Base-by-base conservation (phyloP, 148 eudicot species). In the Diospyros kaki region DNA sequence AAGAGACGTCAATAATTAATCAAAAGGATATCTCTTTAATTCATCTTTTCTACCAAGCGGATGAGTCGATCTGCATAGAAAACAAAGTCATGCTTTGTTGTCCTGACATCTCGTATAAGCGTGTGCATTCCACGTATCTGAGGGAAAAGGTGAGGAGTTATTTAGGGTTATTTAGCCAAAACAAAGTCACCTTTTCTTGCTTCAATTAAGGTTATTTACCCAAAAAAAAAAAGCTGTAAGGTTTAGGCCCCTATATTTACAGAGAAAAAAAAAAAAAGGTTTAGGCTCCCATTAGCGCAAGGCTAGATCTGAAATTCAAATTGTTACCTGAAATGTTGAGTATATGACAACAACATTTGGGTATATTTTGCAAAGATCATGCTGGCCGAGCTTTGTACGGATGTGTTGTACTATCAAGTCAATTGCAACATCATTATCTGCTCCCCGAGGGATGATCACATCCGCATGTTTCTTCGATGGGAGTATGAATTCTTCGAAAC, bases 31-130 rank as follows among this genome's bases (percentile, higher is more conserved):
- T 40, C 7, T 52, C 28, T 42, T 7, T 9, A 41, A 42, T 74
- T 63, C 54, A 62, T 61, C 15, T 66, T 14, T 50, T 46, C 68
- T 81, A 90, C 94, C 88, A 90, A 80, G 73, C 94, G 91, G 80
- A 90, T 90, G 65, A 90, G 86, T 58, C 94, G 82, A 78, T 90
- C 94, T 76, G 94, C 86, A 81, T 90, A 90, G 75, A 90, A 90
- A 42, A 88, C 89, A 63, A 90, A 90, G 69, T 90, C 94, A 70
- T 88, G 91, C 56, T 88, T 90, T 46, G 83, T 84, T 73, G 88
- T 90, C 79, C 74, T 81, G n/a, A 80, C 83, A 73, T 90, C 89
- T 46, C 94, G 89, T 65, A 88, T 75, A 71, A 86, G 87, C 38
- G 89, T 88, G 73, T 86, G 89, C 91, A 88, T 86, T 72, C 87